Evolutionary conservation across 202 grass and related monocot genomes (phyloP), one percentile per base, ranked within the genome.

Genomic region (Alloteropsis angusta): DNA sequence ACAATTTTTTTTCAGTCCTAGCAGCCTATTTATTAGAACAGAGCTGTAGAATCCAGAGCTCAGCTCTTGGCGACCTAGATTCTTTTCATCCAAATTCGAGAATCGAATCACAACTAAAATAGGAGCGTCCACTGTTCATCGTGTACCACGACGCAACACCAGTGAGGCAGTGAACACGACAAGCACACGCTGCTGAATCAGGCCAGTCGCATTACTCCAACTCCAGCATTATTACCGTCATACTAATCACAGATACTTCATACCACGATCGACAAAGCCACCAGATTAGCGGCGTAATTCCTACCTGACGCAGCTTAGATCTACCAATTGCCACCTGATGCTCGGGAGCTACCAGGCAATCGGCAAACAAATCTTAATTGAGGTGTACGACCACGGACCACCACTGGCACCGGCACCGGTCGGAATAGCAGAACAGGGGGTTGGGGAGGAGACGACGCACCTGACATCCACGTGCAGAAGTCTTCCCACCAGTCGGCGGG

Each of bases 381-480:
- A 5, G 42, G 9, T 49, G 50, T 71, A 82, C 50, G 81, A 65
- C 38, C 26, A 6, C 7, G 50, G 65, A 82, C 50, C 76, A 65
- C 38, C 26, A 6, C 7, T 53, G 17, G 21, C 46, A 73, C 28
- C 28, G 28, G 6, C 22, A 4, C 25, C 13, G 35, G 19, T 9
- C 16, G 26, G 3, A 6, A 35, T 32, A 39, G 11, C 2, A 4
- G 53, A 9, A 56, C 6, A 7, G 30, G 30, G 30, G 1, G 12
- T 9, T 28, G 25, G 9, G 52, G 9, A 23, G 19, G 9, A 23
- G 19, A 19, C 2, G 39, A 85, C 65, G 66, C 82, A 85, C 82
- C 87, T 73, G 82, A 53, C 87, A 85, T 89, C 66, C 87, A 72
- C 65, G 78, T 60, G 77, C 72, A 78, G 72, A 89, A 85, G 59